Percentiles rank a stretch among this genome's conserved stretches.
Evolutionary conservation across 495 filamentous ascomycete species (phyloP).

Genomic region (Hypoxylon lienhwacheense): DNA sequence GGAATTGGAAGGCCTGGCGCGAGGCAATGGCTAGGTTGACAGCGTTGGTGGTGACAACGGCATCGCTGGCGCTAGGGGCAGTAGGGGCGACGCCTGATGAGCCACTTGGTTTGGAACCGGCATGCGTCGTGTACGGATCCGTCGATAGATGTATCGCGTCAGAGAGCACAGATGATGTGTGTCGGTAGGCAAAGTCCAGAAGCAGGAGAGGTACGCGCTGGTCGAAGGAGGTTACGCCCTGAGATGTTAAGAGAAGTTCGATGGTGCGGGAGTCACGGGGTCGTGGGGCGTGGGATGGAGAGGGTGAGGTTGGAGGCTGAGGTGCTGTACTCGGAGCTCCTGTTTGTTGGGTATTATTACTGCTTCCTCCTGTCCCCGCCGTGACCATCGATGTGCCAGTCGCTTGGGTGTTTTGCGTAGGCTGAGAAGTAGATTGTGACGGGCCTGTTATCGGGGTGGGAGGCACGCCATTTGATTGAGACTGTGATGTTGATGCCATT

Average conservation of each 20-base stretch:
- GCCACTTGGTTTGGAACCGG: conserved; percentile 50
- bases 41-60: conserved; percentile 48
- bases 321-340: not conserved
- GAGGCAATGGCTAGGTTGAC: conserved; percentile 54
- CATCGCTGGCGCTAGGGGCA: conserved; percentile 47
- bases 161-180: conserved; percentile 63
- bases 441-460: conserved; percentile 35
- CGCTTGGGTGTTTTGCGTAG: conserved; percentile 41
- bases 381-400: conserved; percentile 38
- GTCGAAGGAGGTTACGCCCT: conserved; percentile 88
- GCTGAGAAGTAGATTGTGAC: conserved; percentile 39
- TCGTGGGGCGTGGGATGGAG: conserved; percentile 57
- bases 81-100: conserved; percentile 49
- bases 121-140: conserved; percentile 62
- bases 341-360: conserved; percentile 23
- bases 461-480: conserved; percentile 48
- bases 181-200: conserved; percentile 94
- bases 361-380: conserved; percentile 15
- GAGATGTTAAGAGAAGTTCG: conserved; percentile 83
- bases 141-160: conserved; percentile 66
- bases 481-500: conserved; percentile 35
- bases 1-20: conserved; percentile 56
- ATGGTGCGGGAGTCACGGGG: conserved; percentile 90
- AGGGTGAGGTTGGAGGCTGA: conserved; percentile 35
- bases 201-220: conserved; percentile 92